Evolutionary conservation across 495 filamentous ascomycete genomes (phyloP).

Genomic region (Lepraria neglecta): DNA sequence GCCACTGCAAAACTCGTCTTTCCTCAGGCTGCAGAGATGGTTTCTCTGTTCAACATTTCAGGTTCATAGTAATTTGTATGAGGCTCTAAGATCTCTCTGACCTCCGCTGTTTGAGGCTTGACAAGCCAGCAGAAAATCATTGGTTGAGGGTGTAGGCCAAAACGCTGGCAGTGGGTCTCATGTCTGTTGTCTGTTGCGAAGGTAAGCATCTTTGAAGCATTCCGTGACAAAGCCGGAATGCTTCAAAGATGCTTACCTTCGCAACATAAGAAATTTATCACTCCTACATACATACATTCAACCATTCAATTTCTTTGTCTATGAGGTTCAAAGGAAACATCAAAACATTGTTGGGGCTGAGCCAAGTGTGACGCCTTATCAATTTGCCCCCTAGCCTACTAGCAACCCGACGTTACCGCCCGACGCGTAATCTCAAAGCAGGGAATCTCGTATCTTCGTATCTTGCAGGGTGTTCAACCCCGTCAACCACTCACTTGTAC

Average conservation of each 20-base stretch:
- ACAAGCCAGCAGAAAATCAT: background rate
- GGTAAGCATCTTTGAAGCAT: too few relatives aligned
- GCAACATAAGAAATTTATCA: too few relatives aligned
- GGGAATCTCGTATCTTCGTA: slow-evolving; percentile 2
- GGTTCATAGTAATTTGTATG: too few relatives aligned
- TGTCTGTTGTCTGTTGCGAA: too few relatives aligned
- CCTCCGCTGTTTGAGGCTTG: background rate
- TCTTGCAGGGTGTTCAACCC: background rate
- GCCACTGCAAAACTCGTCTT: slow-evolving; percentile 1
- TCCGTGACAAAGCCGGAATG: background rate
- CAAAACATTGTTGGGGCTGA: background rate
- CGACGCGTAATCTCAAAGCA: slow-evolving; percentile 14
- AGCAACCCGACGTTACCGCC: slow-evolving; percentile 10
- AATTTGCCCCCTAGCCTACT: background rate
- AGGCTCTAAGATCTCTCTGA: background rate
- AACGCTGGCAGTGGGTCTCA: background rate
- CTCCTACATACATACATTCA: too few relatives aligned
- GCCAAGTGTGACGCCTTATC: background rate
- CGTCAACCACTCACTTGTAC: background rate
- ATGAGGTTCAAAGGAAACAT: background rate
- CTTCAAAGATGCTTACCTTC: too few relatives aligned
- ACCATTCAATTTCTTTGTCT: background rate
- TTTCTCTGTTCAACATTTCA: too few relatives aligned
- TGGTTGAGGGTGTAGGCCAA: background rate
- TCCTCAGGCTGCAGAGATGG: too few relatives aligned